A percentile compares a stretch with the other conserved stretches of the same genome.
These are phyloP conservation scores for Epithemia pelagica DNA, from an alignment of 108 stramenopile species.

Conservation along the genomic window DNA sequence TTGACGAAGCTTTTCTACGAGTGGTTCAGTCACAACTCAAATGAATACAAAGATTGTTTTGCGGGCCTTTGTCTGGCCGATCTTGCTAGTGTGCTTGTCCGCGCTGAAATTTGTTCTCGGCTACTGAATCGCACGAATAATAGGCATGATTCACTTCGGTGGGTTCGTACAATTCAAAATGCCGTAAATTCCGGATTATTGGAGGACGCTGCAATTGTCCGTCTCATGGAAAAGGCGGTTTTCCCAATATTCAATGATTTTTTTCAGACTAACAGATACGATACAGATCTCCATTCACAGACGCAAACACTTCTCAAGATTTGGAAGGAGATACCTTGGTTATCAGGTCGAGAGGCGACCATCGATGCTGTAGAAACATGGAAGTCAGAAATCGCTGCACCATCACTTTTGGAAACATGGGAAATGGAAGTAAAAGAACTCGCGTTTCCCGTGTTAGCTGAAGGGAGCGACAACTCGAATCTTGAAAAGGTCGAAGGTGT, in stretches of 20 bases:
- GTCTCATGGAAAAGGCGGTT: slow-evolving; percentile 23
- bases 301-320: slow-evolving; percentile 5
- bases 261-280: slow-evolving; percentile 7
- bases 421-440: too few species aligned
- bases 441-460: too few species aligned
- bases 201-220: slow-evolving; percentile 7
- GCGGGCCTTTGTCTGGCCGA: slow-evolving; percentile 62
- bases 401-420: too few species aligned
- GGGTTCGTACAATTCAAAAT: neutral
- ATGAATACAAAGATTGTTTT: slow-evolving; percentile 65
- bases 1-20: slow-evolving; percentile 38
- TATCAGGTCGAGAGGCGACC: too few species aligned
- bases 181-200: neutral
- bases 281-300: slow-evolving; percentile 1
- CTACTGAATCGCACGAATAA: neutral
- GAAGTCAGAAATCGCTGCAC: too few species aligned
- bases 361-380: too few species aligned
- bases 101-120: slow-evolving; percentile 42
- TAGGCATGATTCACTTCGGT: neutral
- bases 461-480: too few species aligned
- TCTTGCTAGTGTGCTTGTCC: slow-evolving; percentile 47
- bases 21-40: slow-evolving; percentile 48
- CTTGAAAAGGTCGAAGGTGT: too few species aligned
- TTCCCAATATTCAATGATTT: slow-evolving; percentile 16
- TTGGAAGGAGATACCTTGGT: too few species aligned